Evolutionary conservation across 208 protist species (phyloP).

Genomic region (Acanthamoeba rhysodes): DNA sequence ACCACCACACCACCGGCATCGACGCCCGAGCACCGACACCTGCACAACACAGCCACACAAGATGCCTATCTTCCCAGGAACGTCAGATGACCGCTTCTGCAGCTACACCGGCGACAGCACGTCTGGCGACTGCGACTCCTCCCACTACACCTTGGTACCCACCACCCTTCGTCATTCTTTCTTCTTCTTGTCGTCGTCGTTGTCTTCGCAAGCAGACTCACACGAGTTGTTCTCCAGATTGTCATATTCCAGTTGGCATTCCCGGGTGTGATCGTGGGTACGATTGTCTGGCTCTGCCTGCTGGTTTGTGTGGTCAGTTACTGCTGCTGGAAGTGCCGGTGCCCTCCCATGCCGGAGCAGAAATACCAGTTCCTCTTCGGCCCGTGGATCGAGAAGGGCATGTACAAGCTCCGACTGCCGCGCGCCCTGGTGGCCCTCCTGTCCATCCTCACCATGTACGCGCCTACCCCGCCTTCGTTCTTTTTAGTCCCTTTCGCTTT

Average conservation of each 20-base stretch:
- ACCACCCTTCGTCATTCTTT: background rate
- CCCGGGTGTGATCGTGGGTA: constrained; percentile 5
- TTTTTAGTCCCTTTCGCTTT: background rate
- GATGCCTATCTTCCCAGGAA: constrained; percentile 46
- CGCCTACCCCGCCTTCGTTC: background rate
- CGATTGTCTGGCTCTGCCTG: constrained; percentile 43
- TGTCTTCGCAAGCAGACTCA: too few species aligned
- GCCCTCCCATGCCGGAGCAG: constrained; percentile 48
- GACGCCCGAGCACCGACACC: background rate
- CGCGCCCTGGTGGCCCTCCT: constrained; percentile 21
- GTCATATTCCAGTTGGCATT: constrained; percentile 62
- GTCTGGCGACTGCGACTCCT: background rate
- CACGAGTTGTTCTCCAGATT: background rate
- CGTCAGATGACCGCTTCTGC: constrained; percentile 31
- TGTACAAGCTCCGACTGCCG: constrained; percentile 63
- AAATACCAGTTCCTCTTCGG: constrained; percentile 70
- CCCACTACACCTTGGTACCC: constrained; percentile 32
- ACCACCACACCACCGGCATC: background rate
- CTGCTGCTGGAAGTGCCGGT: constrained; percentile 61
- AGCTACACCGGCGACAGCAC: background rate
- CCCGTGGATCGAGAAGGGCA: constrained; percentile 68
- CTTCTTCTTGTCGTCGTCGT: too few species aligned
- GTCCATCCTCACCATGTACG: constrained; percentile 36
- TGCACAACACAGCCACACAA: background rate
- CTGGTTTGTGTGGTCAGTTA: constrained; percentile 51